Evolutionary conservation across 257 asterid genomes (phyloP).

Genomic region (Datura wrightii): DNA sequence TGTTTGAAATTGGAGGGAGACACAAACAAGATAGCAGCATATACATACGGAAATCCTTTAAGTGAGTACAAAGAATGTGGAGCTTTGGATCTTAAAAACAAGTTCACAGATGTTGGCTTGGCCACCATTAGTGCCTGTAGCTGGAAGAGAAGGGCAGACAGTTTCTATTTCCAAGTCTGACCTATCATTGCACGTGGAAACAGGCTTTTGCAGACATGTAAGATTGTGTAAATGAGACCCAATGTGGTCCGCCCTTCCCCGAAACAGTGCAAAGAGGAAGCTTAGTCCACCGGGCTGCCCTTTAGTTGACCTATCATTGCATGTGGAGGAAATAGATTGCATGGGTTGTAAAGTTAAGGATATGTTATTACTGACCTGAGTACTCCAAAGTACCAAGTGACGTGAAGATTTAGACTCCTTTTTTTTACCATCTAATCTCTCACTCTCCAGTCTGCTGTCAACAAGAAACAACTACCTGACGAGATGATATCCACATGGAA

Average conservation of each 20-base stretch:
- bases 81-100: slow-evolving; percentile 24
- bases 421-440: slow-evolving; percentile 26
- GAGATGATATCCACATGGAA: slow-evolving; percentile 17
- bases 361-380: slow-evolving; percentile 12
- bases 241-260: neutral
- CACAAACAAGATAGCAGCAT: neutral
- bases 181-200: neutral
- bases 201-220: neutral
- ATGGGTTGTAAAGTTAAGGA: slow-evolving; percentile 22
- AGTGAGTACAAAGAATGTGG: slow-evolving; percentile 7
- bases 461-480: slow-evolving; percentile 24
- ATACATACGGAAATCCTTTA: neutral
- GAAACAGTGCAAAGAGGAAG: neutral
- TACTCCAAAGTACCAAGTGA: slow-evolving; percentile 11
- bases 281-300: neutral
- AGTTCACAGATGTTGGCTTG: neutral
- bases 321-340: slow-evolving; percentile 14
- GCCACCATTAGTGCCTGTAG: neutral
- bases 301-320: slow-evolving; percentile 10
- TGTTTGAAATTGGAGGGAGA: slow-evolving; percentile 1
- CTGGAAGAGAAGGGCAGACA: neutral
- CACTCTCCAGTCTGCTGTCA: slow-evolving; percentile 4
- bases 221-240: neutral
- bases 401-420: slow-evolving; percentile 22
- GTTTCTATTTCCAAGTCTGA: neutral